Base-by-base conservation (phyloP, 352 stramenopile species). In the Peronospora tabacina region DNA sequence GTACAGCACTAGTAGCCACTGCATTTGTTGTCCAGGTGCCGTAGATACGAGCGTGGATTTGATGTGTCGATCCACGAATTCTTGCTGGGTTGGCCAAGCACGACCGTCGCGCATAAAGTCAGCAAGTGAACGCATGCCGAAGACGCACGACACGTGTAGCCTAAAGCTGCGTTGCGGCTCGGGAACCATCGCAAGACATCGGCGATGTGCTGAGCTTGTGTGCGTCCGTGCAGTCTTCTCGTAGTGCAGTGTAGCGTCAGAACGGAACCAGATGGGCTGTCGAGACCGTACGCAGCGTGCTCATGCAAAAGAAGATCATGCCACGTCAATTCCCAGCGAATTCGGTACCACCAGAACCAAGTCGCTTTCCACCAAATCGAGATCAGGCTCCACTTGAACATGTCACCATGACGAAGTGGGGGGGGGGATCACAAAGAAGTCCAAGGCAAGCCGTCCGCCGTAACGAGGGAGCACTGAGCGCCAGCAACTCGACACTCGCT, bases 261-360 rank as follows among this genome's bases (percentile, higher is more conserved):
- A 42, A 15, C 29, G n/a, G 16, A 42, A 42, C 36, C 36, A 42
- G 36, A 42, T 42, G 3, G 3, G 36, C 36, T 42, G 36, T 1
- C 8, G 36, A 42, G 17, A 15, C 15, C 36, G 4, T 42, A 41
- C 36, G 16, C 24, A 28, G 36, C 17, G 7, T 28, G 4, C 36
- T 42, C 36, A 7, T 42, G 0, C 17, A 42, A 28, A 42, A 17
- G 36, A 42, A 42, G 17, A 8, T 42, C 36, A 5, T 28, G 36
- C 36, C 36, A 42, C 17, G 17, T 42, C 4, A 42, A 0, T 6
- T 28, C 3, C 36, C 36, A 42, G 3, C 10, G n/a, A 26, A 15
- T 42, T 8, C 29, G 28, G 36, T 42, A 42, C 17, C 17, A 42
- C 16, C 36, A 42, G 16, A 16, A 29, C 36, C 36, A 28, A 2